Conservation (phyloP, 768 basidiomycete species). For the Termitomyces sp. region DNA sequence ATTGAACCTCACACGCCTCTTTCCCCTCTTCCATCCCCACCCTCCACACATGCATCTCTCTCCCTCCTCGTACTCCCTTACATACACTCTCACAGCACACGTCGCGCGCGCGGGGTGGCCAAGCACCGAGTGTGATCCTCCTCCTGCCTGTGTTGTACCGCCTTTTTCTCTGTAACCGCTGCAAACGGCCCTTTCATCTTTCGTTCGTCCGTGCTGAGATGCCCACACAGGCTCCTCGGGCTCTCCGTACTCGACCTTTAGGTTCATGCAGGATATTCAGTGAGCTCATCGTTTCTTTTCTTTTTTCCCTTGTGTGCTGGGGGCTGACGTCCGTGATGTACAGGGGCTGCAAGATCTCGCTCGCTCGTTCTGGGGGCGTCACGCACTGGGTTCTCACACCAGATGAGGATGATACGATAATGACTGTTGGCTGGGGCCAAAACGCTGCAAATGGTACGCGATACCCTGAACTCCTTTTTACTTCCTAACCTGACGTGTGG, state of each 20-base stretch:
- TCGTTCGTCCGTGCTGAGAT: background rate
- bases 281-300: conserved; percentile 24
- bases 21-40: background rate
- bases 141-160: background rate
- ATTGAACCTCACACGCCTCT: background rate
- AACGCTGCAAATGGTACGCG: conserved; percentile 75
- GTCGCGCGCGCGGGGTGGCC: conserved; percentile 2
- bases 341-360: conserved; percentile 76
- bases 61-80: background rate
- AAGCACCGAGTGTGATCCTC: background rate
- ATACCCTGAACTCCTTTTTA: background rate
- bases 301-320: background rate
- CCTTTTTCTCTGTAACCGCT: background rate
- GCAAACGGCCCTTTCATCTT: background rate
- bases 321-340: conserved; percentile 4
- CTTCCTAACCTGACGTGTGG: background rate
- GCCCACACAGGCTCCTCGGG: conserved; percentile 70
- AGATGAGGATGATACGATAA: conserved; percentile 69
- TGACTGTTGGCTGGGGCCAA: conserved; percentile 86
- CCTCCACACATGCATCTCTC: background rate
- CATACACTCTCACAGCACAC: conserved; percentile 1
- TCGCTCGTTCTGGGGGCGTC: conserved; percentile 77
- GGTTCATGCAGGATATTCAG: conserved; percentile 86
- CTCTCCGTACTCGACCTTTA: conserved; percentile 85
- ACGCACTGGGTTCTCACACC: conserved; percentile 80